Evolutionary conservation across 73 alveolate genomes (phyloP), one percentile per base, ranked within the genome.

Genomic region (Diophrys sp.): DNA sequence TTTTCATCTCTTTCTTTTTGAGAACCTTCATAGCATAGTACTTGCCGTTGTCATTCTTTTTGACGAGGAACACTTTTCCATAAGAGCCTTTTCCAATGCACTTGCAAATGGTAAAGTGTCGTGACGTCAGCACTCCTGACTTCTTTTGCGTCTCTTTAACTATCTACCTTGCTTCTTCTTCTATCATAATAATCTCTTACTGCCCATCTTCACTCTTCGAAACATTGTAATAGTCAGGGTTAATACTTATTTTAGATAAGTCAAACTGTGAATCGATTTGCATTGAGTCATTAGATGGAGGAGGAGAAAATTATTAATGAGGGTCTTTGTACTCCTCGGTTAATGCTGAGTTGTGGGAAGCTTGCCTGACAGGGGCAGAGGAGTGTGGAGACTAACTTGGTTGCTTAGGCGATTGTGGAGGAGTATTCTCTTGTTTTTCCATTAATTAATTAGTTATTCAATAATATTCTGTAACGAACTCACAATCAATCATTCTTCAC

Each of bases 1-100:
- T 88, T 26, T 77, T 54, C 56, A 91, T 33, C 34, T 78, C 82
- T 44, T 77, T 71, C 78, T 91, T 91, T 30, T 91, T 90, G 73
- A 91, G 84, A 56, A 88, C 86, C 76, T 92, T 92, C 91, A 92
- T 79, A 67, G 97, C 97, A 82, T 85, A 89, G 28, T 14, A 25
- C 14, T 33, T 8, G 0, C 30, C 70, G n/a, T 57, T 85, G 0
- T 74, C n/a, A 33, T 89, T 89, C 73, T 84, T 32, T 67, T 89
- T 79, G 23, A 89, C 96, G n/a, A 90, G 75, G 62, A 80, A 75
- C 2, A 89, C 96, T 67, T 85, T 87, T 0, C 96, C 96, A 68
- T 80, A 89, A 0, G 90, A 80, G 5, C 96, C 96, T 68, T 82
- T 84, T 14, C 96, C 96, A 57, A 89, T 85, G 26, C 23, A 18